Base-by-base conservation (phyloP, 176 grass and related monocot genomes). In the Themeda triandra region DNA sequence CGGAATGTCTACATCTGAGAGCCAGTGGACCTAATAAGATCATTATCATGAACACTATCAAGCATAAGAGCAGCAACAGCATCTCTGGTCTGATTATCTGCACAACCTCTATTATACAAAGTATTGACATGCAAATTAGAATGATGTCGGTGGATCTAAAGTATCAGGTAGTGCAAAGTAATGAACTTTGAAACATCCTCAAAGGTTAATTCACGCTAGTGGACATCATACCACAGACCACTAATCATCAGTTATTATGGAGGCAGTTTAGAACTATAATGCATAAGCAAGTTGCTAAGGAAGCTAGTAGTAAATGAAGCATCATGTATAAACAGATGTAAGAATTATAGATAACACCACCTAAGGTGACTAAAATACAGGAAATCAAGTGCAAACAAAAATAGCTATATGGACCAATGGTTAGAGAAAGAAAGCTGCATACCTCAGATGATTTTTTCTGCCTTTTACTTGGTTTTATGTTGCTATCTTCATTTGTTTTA, bases 381-480 rank as follows among this genome's bases (percentile, higher is more conserved):
- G 41, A 10, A 54, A 77, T 10, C 35, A 71, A n/a, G 6, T 30
- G 6, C 1, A 41, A 63, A 48, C 27, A 6, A 66, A 62, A 19
- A 81, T 51, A 41, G 39, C 23, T 6, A 78, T 4, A 41, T n/a
- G 3, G 39, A 62, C 14, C 0, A 39, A 60, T 14, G 53, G 23
- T 11, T 19, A 51, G 15, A 54, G 25, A 76, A 7, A 69, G 76
- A 36, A 18, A 78, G 23, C 23, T 45, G 4, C 74, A 71, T 92
- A 99, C 93, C 69, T 99, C 96, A 40, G 80, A 76, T 81, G 92
- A 92, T 63, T 84, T 29, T n/a, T 92, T 92, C 58, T 92, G 91
- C 62, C 87, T 92, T 90, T 90, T 93, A 29, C 68, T 90, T 9
- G 90, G 80, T 71, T 89, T 90, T 32, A 58, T 9, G 13, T 48